Base-by-base conservation (phyloP, 441 rosid species). In the Flueggea neowawraea region DNA sequence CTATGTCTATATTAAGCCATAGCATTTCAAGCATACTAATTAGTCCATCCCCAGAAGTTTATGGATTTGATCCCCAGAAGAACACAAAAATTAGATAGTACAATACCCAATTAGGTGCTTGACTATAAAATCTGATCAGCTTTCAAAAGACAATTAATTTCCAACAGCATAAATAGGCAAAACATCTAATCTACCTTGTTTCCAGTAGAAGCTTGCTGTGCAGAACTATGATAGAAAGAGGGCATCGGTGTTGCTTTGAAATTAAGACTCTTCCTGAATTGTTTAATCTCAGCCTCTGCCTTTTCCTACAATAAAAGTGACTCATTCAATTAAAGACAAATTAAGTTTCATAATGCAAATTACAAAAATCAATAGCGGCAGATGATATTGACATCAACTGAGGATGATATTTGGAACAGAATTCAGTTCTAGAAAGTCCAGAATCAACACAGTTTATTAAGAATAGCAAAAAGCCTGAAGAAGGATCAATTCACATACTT, bases 221-320 rank as follows among this genome's bases (percentile, higher is more conserved):
- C 52, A 10, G 69, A 52, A 15, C 15, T 64, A 44, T 78, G 84
- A 70, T 92, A 87, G 75, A 92, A 92, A 61, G 90, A 83, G 72
- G 98, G 96, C 95, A 92, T 86, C 13, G 95, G 96, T 31, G 75
- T 82, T 55, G 98, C 93, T 70, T 86, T 89, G 63, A 92, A 91
- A 67, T 92, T 86, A 36, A 92, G 92, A 73, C 89, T 83, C 72
- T 77, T 84, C 54, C 96, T 78, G 55, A 82, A 60, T 58, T 79
- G 82, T 66, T 83, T 84, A 28, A 89, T 80, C 68, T 87, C 91
- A 59, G 85, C 88, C 62, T 87, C 76, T 5, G 70, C 76, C 68
- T 75, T 80, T 74, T 85, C 83, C 96, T 91, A 75, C 68, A 71
- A 78, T 33, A 4, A 31, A 43, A 1, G 8, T 43, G 12, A 11